Percentiles rank a stretch among this genome's conserved stretches.
Conservation (phyloP, 2,329 filamentous ascomycete genomes). For the Cyclaneusma minus region DNA sequence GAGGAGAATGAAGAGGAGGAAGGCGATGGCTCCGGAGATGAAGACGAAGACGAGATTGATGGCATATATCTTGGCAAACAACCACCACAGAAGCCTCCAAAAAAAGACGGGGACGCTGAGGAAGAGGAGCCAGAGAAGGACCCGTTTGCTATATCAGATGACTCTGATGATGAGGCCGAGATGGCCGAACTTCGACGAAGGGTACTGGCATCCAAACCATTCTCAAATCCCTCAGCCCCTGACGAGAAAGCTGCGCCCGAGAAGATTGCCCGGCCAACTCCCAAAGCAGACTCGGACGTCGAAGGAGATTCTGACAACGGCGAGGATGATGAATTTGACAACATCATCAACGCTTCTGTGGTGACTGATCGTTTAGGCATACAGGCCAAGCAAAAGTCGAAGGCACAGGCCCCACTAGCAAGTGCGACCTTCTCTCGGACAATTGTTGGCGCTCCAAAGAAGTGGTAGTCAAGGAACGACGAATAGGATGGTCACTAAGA, state of each 20-base stretch:
- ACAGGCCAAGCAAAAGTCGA: conserved; percentile 40
- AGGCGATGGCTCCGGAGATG: conserved; percentile 28
- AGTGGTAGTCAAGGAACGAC: too few relatives aligned
- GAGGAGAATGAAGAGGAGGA: conserved; percentile 29
- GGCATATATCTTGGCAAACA: conserved; percentile 45
- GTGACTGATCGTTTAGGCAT: conserved; percentile 77
- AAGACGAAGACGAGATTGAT: conserved; percentile 30
- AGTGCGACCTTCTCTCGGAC: conserved; percentile 19
- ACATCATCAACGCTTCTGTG: conserved; percentile 81
- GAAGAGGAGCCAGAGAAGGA: conserved; percentile 39
- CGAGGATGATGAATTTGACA: conserved; percentile 68
- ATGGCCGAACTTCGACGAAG: conserved; percentile 87
- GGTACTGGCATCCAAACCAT: conserved; percentile 84
- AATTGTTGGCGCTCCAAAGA: conserved; percentile 20
- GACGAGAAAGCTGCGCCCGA: conserved; percentile 40
- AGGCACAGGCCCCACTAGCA: conserved; percentile 17
- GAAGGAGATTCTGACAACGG: conserved; percentile 59
- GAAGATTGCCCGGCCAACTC: conserved; percentile 44
- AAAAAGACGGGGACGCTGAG: conserved; percentile 23
- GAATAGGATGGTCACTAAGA: too few relatives aligned
- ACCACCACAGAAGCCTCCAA: conserved; percentile 17
- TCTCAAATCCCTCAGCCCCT: conserved; percentile 41
- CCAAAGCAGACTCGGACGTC: conserved; percentile 45
- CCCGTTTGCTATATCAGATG: conserved; percentile 63
- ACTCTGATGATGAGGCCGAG: conserved; percentile 62